A percentile compares a stretch with the other conserved stretches of the same genome.
phyloP scores from a whole-genome alignment of 2,329 filamentous ascomycete species.

The Cucurbitaria berberidis region DNA sequence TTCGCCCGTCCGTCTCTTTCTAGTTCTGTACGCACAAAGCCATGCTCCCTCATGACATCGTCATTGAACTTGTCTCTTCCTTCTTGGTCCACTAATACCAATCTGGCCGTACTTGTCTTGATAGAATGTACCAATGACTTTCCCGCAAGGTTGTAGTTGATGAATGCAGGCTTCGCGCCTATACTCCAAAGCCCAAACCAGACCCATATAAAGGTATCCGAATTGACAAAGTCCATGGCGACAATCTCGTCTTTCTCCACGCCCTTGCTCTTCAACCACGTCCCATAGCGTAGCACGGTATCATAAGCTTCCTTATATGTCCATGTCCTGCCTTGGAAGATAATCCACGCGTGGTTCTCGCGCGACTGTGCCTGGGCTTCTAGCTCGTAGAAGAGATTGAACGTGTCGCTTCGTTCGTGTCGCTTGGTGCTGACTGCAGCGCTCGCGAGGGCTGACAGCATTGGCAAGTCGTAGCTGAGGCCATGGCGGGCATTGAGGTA shows the following conservation, averaged over 20 bases:
- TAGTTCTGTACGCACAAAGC: conserved; percentile 19
- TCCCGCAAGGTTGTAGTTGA: conserved; percentile 50
- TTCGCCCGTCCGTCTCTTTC: conserved; percentile 17
- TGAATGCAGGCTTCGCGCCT: conserved; percentile 47
- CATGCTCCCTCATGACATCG: conserved; percentile 37
- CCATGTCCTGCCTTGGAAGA: conserved; percentile 42
- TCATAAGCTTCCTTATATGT: conserved; percentile 46
- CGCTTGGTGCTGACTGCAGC: conserved; percentile 53
- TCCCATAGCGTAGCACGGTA: conserved; percentile 42
- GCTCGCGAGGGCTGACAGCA: conserved; percentile 64
- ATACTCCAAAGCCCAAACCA: conserved; percentile 49
- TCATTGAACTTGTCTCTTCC: conserved; percentile 36
- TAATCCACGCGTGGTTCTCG: conserved; percentile 39
- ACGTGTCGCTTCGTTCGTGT: conserved; percentile 62
- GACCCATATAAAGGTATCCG: conserved; percentile 45
- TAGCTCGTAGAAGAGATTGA: conserved; percentile 61
- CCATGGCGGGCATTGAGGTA: conserved; percentile 74
- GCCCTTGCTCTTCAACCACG: conserved; percentile 45
- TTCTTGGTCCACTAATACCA: conserved; percentile 67
- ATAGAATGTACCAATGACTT: conserved; percentile 58
- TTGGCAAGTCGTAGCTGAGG: conserved; percentile 64
- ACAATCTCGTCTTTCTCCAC: conserved; percentile 47
- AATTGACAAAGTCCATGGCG: conserved; percentile 49
- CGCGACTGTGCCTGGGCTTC: conserved; percentile 39
- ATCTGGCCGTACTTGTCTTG: conserved; percentile 60